A percentile compares a stretch with the other conserved stretches of the same genome.
Conservation (phyloP, 495 filamentous ascomycete species). For the Penicillium simplicissimum region DNA sequence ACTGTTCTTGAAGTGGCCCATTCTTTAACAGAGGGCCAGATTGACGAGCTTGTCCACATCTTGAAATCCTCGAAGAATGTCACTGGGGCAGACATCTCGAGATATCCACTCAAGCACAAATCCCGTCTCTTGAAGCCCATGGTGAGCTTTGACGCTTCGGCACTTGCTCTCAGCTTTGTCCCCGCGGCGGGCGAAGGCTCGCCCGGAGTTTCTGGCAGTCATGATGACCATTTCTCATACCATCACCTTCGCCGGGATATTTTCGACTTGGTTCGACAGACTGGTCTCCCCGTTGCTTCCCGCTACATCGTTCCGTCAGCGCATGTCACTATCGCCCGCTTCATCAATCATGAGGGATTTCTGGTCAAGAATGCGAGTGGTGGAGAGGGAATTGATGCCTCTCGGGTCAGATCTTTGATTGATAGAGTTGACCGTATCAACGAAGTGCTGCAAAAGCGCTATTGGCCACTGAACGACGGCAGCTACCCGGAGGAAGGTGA, state of each 20-base stretch:
- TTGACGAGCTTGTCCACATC: conserved; percentile 21
- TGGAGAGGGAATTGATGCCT: conserved; percentile 33
- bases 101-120: conserved; percentile 57
- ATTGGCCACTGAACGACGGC: conserved; percentile 56
- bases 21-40: conserved; percentile 20
- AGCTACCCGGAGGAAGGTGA: conserved; percentile 48
- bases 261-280: conserved; percentile 53
- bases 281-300: conserved; percentile 61
- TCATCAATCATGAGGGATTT: conserved; percentile 58
- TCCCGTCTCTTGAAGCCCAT: conserved; percentile 73
- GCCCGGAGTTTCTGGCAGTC: neutral
- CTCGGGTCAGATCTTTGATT: conserved; percentile 59
- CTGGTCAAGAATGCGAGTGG: conserved; percentile 33
- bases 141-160: conserved; percentile 75
- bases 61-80: conserved; percentile 49
- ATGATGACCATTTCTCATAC: conserved; percentile 68
- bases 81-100: conserved; percentile 48
- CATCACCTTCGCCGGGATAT: conserved; percentile 81
- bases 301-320: conserved; percentile 80
- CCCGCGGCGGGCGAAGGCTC: conserved; percentile 62
- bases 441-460: conserved; percentile 59
- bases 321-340: conserved; percentile 80
- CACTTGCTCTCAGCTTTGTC: conserved; percentile 77
- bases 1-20: conserved; percentile 50
- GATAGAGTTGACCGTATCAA: conserved; percentile 72